Evolutionary conservation across 1,139 yeast genomes (phyloP), one percentile per base, ranked within the genome.

Genomic region (Pneumocystis carinii): DNA sequence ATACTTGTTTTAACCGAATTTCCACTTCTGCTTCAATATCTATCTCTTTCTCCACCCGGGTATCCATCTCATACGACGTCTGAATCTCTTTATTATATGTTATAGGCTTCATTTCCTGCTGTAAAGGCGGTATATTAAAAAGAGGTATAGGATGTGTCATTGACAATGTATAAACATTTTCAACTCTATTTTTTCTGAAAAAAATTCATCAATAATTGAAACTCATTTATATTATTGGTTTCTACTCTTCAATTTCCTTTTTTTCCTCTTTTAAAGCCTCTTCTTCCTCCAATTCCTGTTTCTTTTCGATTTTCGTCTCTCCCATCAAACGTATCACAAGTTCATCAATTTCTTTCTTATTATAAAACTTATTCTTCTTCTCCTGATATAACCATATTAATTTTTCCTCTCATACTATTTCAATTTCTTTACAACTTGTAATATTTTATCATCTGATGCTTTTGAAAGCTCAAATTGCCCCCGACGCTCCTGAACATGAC

Each of bases 401-500:
- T 59, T 53, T 15, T 56, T 53, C 1, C 57, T 57, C 7, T 29
- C 15, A 38, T 29, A 17, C 57, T 62, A 48, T 17, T 10, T 61
- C 17, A 27, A 24, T 35, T 48, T 55, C 36, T 35, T n/a, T 29
- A 19, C 58, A 32, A 53, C 2, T 48, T 29, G 17, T 24, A 15
- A 32, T 10, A 19, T 19, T 37, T 19, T 19, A 27, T 59, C 39
- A 37, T 24, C 35, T 24, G 63, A 36, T 36, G 56, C 14, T 42
- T 15, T 59, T 29, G 41, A 36, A 57, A 29, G 17, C 17, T 38
- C 42, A 29, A 27, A 61, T 70, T 48, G 32, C 6, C n/a, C 55
- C 10, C 55, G 66, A 53, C 69, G 66, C 37, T 66, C 69, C 60
- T 72, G 75, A 19, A 78, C 72, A 66, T 71, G 72, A 17, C 75